Evolutionary conservation across 2,329 filamentous ascomycete species (phyloP).

Genomic region (Polytolypa hystricis): DNA sequence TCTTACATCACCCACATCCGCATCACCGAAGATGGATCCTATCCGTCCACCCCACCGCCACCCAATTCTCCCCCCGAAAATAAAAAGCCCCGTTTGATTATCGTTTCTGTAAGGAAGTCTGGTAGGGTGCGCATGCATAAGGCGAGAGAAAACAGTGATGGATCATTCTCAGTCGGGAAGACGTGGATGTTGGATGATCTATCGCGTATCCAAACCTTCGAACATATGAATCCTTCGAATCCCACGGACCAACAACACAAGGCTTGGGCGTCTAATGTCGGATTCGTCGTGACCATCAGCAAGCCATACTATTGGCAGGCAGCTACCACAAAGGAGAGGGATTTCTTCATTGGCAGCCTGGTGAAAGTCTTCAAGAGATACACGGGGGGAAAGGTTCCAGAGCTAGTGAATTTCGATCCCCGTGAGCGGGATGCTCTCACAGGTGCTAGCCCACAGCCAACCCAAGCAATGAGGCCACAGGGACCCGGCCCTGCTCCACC

Average conservation of each 20-base stretch:
- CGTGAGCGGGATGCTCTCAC: conserved; percentile 66
- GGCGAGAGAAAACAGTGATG: conserved; percentile 87
- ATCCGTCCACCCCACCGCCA: conserved; percentile 75
- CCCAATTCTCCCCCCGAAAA: conserved; percentile 60
- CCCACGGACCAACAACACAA: conserved; percentile 51
- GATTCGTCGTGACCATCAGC: conserved; percentile 77
- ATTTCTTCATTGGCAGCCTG: conserved; percentile 93
- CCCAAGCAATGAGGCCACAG: conserved; percentile 14
- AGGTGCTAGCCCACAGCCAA: conserved; percentile 32
- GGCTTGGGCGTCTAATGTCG: conserved; percentile 69
- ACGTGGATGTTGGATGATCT: conserved; percentile 96
- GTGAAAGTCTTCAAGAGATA: conserved; percentile 97
- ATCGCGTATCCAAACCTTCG: conserved; percentile 70
- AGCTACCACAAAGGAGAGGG: conserved; percentile 87
- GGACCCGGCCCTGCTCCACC: conserved; percentile 16
- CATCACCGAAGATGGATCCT: conserved; percentile 73
- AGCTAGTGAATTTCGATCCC: conserved; percentile 70
- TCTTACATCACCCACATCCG: conserved; percentile 97
- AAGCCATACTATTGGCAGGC: conserved; percentile 98
- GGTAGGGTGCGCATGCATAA: conserved; percentile 94
- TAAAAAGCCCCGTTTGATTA: conserved; percentile 84
- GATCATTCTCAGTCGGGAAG: conserved; percentile 93
- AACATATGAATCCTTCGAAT: conserved; percentile 46
- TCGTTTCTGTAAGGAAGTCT: conserved; percentile 84
- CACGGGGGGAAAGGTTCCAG: conserved; percentile 71